Evolutionary conservation across 768 basidiomycete species (phyloP).

Genomic region (Pulveroboletus ravenelii): DNA sequence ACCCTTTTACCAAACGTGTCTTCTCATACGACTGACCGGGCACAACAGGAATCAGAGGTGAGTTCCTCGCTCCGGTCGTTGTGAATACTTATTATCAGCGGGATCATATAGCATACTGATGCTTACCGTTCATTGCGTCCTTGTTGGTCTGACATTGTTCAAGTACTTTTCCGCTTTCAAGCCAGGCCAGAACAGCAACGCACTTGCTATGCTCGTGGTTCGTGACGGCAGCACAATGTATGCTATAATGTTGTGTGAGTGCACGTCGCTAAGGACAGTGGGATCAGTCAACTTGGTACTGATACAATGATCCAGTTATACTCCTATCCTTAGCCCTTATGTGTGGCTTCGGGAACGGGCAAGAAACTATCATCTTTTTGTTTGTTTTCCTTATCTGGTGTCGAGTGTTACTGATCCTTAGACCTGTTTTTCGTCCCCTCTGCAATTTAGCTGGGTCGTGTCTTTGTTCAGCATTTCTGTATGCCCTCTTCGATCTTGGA

Average conservation of each 20-base stretch:
- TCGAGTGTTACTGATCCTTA: not conserved
- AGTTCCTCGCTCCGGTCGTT: not conserved
- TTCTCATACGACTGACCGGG: not conserved
- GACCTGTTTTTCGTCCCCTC: not conserved
- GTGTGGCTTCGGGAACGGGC: not conserved
- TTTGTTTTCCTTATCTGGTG: not conserved
- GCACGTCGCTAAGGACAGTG: not conserved
- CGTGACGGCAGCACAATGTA: slow-evolving; percentile 14
- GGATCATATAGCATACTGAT: slow-evolving; percentile 5
- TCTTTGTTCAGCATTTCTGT: slow-evolving; percentile 9
- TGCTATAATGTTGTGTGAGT: slow-evolving; percentile 5
- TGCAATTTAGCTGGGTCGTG: slow-evolving; percentile 11
- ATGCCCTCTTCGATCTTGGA: not conserved
- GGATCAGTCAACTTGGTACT: not conserved
- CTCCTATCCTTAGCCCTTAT: not conserved
- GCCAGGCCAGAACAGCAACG: slow-evolving; percentile 17
- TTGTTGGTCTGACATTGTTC: slow-evolving; percentile 1
- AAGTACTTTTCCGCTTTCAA: slow-evolving; percentile 7
- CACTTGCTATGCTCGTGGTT: slow-evolving; percentile 18
- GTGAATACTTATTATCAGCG: not conserved
- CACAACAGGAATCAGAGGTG: slow-evolving; percentile 5
- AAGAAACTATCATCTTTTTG: not conserved
- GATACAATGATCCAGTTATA: not conserved
- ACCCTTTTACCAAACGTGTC: slow-evolving; percentile 5
- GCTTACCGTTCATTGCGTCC: slow-evolving; percentile 10